phyloP scores from a whole-genome alignment of 306 rosid species.

The Carpinus fangiana region DNA sequence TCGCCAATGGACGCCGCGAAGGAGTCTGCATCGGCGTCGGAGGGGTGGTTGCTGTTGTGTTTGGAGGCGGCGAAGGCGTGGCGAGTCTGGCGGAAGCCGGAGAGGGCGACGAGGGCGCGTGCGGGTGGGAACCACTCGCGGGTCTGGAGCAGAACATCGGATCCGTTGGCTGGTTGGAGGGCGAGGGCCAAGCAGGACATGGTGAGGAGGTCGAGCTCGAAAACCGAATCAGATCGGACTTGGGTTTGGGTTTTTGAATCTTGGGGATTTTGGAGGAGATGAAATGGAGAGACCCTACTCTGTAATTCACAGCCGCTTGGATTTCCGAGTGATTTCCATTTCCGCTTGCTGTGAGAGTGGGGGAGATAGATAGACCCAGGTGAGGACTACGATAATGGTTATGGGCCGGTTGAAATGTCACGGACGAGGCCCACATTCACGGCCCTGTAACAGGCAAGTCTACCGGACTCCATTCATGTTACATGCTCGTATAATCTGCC shows the following conservation, averaged over 20 bases:
- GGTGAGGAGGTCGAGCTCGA: neutral
- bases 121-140: slow-evolving; percentile 97
- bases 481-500: no score
- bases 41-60: slow-evolving; percentile 25
- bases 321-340: neutral
- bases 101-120: slow-evolving; percentile 83
- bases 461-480: neutral
- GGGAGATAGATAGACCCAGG: neutral
- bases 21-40: slow-evolving; percentile 53
- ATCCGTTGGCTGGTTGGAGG: slow-evolving; percentile 78
- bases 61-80: slow-evolving; percentile 53
- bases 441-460: neutral
- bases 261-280: neutral
- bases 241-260: slow-evolving; percentile 1
- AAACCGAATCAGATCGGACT: slow-evolving; percentile 9
- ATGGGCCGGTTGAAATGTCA: neutral
- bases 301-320: neutral
- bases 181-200: slow-evolving; percentile 93
- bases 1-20: slow-evolving; percentile 79
- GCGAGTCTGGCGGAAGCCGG: slow-evolving; percentile 87
- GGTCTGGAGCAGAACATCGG: slow-evolving; percentile 89
- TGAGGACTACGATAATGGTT: neutral
- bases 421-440: neutral
- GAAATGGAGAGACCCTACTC: neutral
- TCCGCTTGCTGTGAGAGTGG: neutral